Percentiles rank a stretch among this genome's conserved stretches.
Evolutionary conservation across 177 flowering plant species (phyloP).

Genomic region (Vitis hybrid): DNA sequence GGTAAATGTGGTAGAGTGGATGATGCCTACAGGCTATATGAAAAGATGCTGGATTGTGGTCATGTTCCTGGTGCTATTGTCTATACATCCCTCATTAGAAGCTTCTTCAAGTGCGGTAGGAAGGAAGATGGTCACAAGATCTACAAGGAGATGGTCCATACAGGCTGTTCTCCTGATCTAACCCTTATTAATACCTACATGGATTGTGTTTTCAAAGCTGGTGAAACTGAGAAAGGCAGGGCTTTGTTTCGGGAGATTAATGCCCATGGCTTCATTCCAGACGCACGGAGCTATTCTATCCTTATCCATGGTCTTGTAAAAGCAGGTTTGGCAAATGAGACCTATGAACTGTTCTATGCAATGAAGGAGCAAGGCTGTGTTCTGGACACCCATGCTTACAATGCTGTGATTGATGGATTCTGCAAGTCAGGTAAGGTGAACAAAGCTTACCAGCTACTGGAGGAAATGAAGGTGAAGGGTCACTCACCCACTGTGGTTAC

Average conservation of each 20-base stretch:
- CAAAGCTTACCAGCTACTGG: slow-evolving; percentile 86
- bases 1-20: slow-evolving; percentile 76
- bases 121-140: slow-evolving; percentile 90
- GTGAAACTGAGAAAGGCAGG: slow-evolving; percentile 78
- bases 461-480: slow-evolving; percentile 86
- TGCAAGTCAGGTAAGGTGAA: slow-evolving; percentile 92
- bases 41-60: slow-evolving; percentile 72
- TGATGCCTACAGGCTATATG: slow-evolving; percentile 80
- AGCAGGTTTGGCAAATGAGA: slow-evolving; percentile 77
- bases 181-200: slow-evolving; percentile 83
- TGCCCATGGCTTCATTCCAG: slow-evolving; percentile 62
- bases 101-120: slow-evolving; percentile 78
- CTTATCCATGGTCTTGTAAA: slow-evolving; percentile 62
- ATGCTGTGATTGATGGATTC: slow-evolving; percentile 84
- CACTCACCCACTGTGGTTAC: slow-evolving; percentile 78
- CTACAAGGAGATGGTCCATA: slow-evolving; percentile 74
- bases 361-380: slow-evolving; percentile 89
- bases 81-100: slow-evolving; percentile 79
- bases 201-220: slow-evolving; percentile 94
- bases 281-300: slow-evolving; percentile 61
- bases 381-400: slow-evolving; percentile 79
- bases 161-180: slow-evolving; percentile 73
- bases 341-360: slow-evolving; percentile 64
- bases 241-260: slow-evolving; percentile 77
- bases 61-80: slow-evolving; percentile 63